Conservation (phyloP, 345 rosid genomes). For the Brassica carinata region DNA sequence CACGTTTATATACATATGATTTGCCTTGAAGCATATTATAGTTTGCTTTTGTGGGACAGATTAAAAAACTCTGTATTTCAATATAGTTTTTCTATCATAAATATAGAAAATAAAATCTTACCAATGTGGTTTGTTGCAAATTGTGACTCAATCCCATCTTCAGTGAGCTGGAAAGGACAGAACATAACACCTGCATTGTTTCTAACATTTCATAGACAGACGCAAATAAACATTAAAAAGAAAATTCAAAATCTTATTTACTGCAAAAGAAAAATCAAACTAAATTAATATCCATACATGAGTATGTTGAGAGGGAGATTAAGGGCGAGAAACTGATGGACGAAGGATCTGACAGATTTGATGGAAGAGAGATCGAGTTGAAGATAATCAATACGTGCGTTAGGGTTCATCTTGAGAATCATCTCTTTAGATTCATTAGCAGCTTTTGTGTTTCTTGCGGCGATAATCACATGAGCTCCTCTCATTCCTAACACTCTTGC, state of each 20-base stretch:
- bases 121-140: constrained; percentile 84
- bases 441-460: constrained; percentile 76
- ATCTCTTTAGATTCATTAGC: constrained; percentile 64
- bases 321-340: constrained; percentile 51
- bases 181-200: constrained; percentile 92
- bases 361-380: constrained; percentile 63
- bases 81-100: background rate
- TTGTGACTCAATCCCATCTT: constrained; percentile 76
- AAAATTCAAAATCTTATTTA: background rate
- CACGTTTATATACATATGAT: background rate
- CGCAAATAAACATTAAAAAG: background rate
- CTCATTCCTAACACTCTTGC: constrained; percentile 73
- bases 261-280: background rate
- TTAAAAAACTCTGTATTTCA: background rate
- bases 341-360: constrained; percentile 60
- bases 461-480: constrained; percentile 74
- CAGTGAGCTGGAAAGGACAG: constrained; percentile 75
- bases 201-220: constrained; percentile 43
- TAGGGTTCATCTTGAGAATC: constrained; percentile 44
- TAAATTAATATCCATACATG: constrained; percentile 47
- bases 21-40: background rate
- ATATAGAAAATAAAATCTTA: constrained; percentile 22
- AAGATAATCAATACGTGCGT: constrained; percentile 57
- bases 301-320: constrained; percentile 74
- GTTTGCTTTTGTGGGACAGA: background rate